Percentiles rank a stretch among this genome's conserved stretches.
These are phyloP conservation scores for Buxus sempervirens DNA, from an alignment of 164 flowering plant genomes.

Conservation along the genomic window DNA sequence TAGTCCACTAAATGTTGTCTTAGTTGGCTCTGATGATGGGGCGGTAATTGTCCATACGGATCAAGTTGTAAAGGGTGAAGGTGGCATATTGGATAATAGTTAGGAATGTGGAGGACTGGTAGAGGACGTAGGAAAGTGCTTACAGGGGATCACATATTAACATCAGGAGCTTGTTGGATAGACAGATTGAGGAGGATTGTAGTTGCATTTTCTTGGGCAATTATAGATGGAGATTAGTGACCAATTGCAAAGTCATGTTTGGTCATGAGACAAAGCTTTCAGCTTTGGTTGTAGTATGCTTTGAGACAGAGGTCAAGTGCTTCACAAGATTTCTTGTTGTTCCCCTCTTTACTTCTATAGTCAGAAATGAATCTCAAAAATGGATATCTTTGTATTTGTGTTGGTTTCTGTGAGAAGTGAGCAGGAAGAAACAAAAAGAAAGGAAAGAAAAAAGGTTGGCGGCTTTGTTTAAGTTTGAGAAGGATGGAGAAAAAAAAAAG, in stretches of 20 bases:
- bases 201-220: constrained; percentile 74
- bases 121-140: constrained; percentile 72
- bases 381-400: too few species aligned
- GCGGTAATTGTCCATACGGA: constrained; percentile 52
- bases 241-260: constrained; percentile 70
- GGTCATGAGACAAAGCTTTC: constrained; percentile 75
- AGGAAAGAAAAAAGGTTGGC: too few species aligned
- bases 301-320: constrained; percentile 67
- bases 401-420: too few species aligned
- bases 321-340: constrained; percentile 48
- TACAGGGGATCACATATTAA: constrained; percentile 77
- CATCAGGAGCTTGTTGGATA: constrained; percentile 57
- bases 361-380: too few species aligned
- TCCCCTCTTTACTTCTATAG: constrained; percentile 69
- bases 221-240: constrained; percentile 44
- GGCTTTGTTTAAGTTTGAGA: too few species aligned
- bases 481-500: too few species aligned
- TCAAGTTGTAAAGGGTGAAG: constrained; percentile 68
- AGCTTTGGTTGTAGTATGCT: constrained; percentile 58
- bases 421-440: too few species aligned
- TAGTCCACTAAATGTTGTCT: constrained; percentile 63
- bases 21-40: constrained; percentile 76
- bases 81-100: constrained; percentile 62
- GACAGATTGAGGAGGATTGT: constrained; percentile 86
- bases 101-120: constrained; percentile 36